Percentiles rank a stretch among this genome's conserved stretches.
Conservation (phyloP, 2,329 filamentous ascomycete species). For the Neophaeococcomyces mojaviensis region DNA sequence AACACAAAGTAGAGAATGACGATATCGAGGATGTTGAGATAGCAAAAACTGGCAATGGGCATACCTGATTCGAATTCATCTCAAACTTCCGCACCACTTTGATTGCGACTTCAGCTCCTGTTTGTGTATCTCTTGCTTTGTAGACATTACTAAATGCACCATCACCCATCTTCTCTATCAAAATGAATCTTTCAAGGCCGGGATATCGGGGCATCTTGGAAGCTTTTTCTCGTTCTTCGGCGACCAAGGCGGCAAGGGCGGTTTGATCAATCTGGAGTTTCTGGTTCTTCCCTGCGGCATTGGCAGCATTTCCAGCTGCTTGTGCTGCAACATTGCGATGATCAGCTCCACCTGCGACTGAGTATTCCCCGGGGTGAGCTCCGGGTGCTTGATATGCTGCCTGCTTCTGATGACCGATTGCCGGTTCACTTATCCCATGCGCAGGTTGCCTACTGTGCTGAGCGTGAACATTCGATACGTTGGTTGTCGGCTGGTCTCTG, state of each 20-base stretch:
- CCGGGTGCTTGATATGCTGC: conserved; percentile 27
- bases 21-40: conserved; percentile 22
- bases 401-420: conserved; percentile 50
- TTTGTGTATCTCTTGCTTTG: conserved; percentile 67
- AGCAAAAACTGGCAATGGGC: conserved; percentile 33
- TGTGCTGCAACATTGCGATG: conserved; percentile 61
- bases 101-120: conserved; percentile 74
- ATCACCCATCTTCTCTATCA: conserved; percentile 96
- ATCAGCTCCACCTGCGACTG: conserved; percentile 51
- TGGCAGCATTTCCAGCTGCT: conserved; percentile 58
- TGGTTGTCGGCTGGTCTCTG: conserved; percentile 55
- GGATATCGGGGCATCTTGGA: conserved; percentile 81
- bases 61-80: conserved; percentile 98
- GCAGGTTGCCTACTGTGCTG: conserved; percentile 49
- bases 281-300: conserved; percentile 56
- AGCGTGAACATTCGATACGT: conserved; percentile 57
- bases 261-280: conserved; percentile 40
- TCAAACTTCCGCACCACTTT: conserved; percentile 98
- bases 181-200: conserved; percentile 74
- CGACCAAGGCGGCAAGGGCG: conserved; percentile 71
- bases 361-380: conserved; percentile 52
- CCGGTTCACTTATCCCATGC: conserved; percentile 51
- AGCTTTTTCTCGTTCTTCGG: conserved; percentile 81
- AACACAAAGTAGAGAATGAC: conserved; percentile 22
- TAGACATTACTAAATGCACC: conserved; percentile 99